Evolutionary conservation across 352 stramenopile species (phyloP).

Genomic region (Phytophthora multivora): DNA sequence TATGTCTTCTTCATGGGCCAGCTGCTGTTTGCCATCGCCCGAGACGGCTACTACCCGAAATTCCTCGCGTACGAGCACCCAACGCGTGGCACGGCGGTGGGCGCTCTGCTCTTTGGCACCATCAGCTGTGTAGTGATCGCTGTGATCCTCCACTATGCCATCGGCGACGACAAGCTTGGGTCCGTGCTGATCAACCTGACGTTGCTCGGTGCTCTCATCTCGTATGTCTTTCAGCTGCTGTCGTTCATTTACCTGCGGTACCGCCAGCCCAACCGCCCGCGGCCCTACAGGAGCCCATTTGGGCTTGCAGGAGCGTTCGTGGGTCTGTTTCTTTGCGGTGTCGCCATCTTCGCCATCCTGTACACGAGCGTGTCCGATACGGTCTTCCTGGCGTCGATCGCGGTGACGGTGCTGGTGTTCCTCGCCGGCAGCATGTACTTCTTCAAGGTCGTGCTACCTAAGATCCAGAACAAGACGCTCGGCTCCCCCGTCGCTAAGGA

Average conservation of each 20-base stretch:
- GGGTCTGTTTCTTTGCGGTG: conserved; percentile 43
- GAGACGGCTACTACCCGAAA: conserved; percentile 56
- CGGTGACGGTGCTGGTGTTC: conserved; percentile 52
- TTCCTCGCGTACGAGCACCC: conserved; percentile 44
- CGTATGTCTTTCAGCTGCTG: conserved; percentile 65
- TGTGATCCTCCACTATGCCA: conserved; percentile 55
- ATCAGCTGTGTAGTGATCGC: conserved; percentile 40
- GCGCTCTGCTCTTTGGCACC: conserved; percentile 52
- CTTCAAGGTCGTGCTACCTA: conserved; percentile 40
- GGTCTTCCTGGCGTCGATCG: conserved; percentile 60
- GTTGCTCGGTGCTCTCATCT: conserved; percentile 44
- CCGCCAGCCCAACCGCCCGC: conserved; percentile 48
- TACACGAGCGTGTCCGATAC: conserved; percentile 52
- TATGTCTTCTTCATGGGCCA: conserved; percentile 78
- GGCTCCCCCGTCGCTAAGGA: conserved; percentile 33
- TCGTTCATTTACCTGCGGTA: conserved; percentile 62
- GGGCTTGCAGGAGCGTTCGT: conserved; percentile 46
- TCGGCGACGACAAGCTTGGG: conserved; percentile 55
- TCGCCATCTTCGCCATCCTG: conserved; percentile 57
- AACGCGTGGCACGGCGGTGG: conserved; percentile 42
- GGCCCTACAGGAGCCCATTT: conserved; percentile 58
- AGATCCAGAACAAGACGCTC: conserved; percentile 38
- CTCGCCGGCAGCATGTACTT: conserved; percentile 50
- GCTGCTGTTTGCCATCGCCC: conserved; percentile 60
- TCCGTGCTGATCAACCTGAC: conserved; percentile 65